Evolutionary conservation across 352 stramenopile genomes (phyloP).

Genomic region (Globisporangium alternatum): DNA sequence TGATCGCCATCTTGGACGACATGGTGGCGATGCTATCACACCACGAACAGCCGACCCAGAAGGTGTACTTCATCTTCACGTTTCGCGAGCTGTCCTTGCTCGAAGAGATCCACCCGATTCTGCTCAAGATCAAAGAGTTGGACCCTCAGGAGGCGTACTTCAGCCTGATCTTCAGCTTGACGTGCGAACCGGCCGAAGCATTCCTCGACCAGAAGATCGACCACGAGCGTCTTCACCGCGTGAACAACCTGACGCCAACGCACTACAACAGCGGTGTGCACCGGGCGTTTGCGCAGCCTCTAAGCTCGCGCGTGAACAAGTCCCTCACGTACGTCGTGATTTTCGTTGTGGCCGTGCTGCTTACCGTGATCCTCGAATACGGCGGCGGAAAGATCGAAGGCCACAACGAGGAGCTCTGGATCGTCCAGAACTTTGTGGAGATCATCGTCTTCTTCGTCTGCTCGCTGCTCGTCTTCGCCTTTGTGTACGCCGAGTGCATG

Average conservation of each 20-base stretch:
- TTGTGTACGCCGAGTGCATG: conserved; percentile 2
- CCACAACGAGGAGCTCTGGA: conserved; percentile 15
- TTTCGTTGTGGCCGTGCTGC: background rate
- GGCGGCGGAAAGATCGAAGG: conserved; percentile 17
- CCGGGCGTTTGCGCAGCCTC: conserved; percentile 15
- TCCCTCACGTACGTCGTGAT: background rate
- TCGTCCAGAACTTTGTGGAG: conserved; percentile 24
- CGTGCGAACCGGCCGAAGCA: conserved; percentile 12
- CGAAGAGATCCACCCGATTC: conserved; percentile 32
- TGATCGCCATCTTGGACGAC: conserved; percentile 31
- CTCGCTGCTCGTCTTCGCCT: background rate
- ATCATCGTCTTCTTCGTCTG: background rate
- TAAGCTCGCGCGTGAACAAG: conserved; percentile 11
- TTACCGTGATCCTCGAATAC: conserved; percentile 18
- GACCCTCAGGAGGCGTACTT: conserved; percentile 26
- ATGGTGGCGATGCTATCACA: conserved; percentile 22
- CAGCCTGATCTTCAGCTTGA: conserved; percentile 25
- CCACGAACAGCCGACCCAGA: conserved; percentile 15
- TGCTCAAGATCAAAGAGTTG: conserved; percentile 23
- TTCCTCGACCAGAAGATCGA: conserved; percentile 18
- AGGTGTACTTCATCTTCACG: conserved; percentile 34
- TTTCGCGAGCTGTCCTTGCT: conserved; percentile 39
- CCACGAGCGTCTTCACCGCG: conserved; percentile 9
- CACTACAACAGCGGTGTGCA: background rate
- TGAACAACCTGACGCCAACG: conserved; percentile 1